Evolutionary conservation across 1,284 basidiomycete genomes (phyloP), one percentile per base, ranked within the genome.

Genomic region (Sporisorium scitamineum): DNA sequence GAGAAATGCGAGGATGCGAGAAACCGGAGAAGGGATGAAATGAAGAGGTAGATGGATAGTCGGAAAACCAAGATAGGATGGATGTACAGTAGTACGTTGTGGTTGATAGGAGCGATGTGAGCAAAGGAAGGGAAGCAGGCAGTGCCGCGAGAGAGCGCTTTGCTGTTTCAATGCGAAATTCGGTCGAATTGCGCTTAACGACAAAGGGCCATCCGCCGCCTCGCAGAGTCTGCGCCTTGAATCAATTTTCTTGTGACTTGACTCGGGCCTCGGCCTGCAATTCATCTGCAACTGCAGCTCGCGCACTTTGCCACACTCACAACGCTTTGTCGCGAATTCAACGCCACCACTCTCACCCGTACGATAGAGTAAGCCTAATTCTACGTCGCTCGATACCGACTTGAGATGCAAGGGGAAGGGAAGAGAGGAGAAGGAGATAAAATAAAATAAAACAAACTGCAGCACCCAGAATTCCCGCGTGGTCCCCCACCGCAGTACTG

Each of bases 401-500:
- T n/a, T n/a, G n/a, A n/a, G n/a, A n/a, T n/a, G n/a, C n/a, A n/a
- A n/a, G n/a, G n/a, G n/a, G n/a, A n/a, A n/a, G 18, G 37, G 16
- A 8, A 37, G 14, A 37, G 14, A 37, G 34, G 14, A 18, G 16
- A 39, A 39, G n/a, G n/a, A n/a, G n/a, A n/a, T n/a, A n/a, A n/a
- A n/a, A n/a, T n/a, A n/a, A n/a, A n/a, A n/a, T n/a, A n/a, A n/a
- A n/a, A n/a, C n/a, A n/a, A 90, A 90, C 90, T 90, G 90, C 90
- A 89, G 89, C 90, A 91, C 90, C 90, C 87, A 90, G 90, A 90
- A 91, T 91, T 91, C 90, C 90, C 90, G 88, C 88, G 89, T 91
- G 90, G 90, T 91, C 90, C 90, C 90, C 90, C 90, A 91, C 90
- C 90, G 88, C 91, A 90, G 90, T 92, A 91, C 91, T 91, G 90